These are phyloP conservation scores for Penicillium aurantiogriseum DNA, from an alignment of 2,329 filamentous ascomycete species.

Conservation along the genomic window DNA sequence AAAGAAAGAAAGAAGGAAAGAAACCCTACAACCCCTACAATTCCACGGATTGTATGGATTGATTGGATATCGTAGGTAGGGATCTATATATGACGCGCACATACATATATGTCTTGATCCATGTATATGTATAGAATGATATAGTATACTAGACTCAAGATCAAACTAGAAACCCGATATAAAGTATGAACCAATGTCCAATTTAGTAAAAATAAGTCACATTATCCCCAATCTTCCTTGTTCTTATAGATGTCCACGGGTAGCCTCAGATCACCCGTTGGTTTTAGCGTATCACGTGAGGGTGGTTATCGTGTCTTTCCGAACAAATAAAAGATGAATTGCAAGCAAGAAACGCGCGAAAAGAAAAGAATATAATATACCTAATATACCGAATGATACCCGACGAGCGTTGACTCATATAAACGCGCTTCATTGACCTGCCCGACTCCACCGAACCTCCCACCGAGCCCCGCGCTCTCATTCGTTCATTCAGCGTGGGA, in stretches of 20 bases:
- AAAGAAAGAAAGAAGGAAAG: neutral
- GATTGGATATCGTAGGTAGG: neutral
- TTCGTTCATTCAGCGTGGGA: slow-evolving; percentile 37
- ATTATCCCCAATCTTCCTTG: neutral
- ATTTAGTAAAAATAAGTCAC: neutral
- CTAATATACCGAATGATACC: neutral
- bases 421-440: slow-evolving; percentile 14
- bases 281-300: slow-evolving; percentile 28
- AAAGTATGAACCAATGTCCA: neutral
- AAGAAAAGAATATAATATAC: neutral
- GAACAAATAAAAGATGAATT: slow-evolving; percentile 1
- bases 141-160: neutral
- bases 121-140: neutral
- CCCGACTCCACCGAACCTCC: slow-evolving; percentile 31
- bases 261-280: slow-evolving; percentile 20
- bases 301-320: slow-evolving; percentile 5
- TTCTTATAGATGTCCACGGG: neutral
- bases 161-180: neutral
- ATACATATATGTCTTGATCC: neutral
- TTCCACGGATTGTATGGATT: neutral
- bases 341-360: neutral
- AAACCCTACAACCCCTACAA: neutral
- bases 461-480: slow-evolving; percentile 35
- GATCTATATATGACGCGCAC: neutral
- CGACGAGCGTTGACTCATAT: slow-evolving; percentile 11